These are phyloP conservation scores for Zasmidium cellare DNA, from an alignment of 2,329 filamentous ascomycete genomes.

Conservation along the genomic window DNA sequence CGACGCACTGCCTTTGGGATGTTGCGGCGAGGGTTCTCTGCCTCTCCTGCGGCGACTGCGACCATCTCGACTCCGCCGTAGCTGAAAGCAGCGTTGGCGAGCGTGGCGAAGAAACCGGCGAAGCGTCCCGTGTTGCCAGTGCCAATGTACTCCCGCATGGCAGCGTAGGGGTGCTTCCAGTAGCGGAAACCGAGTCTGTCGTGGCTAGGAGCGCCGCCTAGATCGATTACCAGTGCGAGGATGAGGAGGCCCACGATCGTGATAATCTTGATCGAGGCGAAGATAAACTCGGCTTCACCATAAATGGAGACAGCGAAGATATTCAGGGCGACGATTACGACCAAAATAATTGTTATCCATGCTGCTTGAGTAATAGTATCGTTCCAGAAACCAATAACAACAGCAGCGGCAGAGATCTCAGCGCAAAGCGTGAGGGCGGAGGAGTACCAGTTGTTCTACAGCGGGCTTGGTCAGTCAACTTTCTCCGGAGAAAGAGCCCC, in stretches of 20 bases:
- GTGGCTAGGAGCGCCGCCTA: conserved; percentile 61
- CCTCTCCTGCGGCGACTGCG: conserved; percentile 58
- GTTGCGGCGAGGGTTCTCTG: conserved; percentile 52
- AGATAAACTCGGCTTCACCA: conserved; percentile 54
- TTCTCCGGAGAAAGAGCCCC: too few relatives aligned
- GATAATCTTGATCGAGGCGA: conserved; percentile 53
- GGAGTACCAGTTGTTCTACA: conserved; percentile 47
- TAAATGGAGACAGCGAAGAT: conserved; percentile 55
- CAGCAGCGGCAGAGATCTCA: conserved; percentile 66
- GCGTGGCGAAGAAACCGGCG: conserved; percentile 58
- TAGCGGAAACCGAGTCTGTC: conserved; percentile 65
- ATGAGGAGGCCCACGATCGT: conserved; percentile 46
- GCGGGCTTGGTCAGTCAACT: too few relatives aligned
- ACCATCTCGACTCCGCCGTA: conserved; percentile 57
- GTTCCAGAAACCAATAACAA: conserved; percentile 63
- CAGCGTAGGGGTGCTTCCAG: conserved; percentile 63
- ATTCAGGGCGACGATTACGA: conserved; percentile 63
- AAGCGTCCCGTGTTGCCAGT: conserved; percentile 53
- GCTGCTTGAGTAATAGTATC: conserved; percentile 33
- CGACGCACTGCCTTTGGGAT: conserved; percentile 58
- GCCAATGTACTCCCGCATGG: conserved; percentile 60
- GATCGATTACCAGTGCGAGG: conserved; percentile 57
- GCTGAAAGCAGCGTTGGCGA: conserved; percentile 52
- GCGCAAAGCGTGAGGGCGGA: conserved; percentile 50
- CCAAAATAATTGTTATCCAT: conserved; percentile 57